phyloP scores from a whole-genome alignment of 2,329 filamentous ascomycete genomes.

The Neurospora sp. region DNA sequence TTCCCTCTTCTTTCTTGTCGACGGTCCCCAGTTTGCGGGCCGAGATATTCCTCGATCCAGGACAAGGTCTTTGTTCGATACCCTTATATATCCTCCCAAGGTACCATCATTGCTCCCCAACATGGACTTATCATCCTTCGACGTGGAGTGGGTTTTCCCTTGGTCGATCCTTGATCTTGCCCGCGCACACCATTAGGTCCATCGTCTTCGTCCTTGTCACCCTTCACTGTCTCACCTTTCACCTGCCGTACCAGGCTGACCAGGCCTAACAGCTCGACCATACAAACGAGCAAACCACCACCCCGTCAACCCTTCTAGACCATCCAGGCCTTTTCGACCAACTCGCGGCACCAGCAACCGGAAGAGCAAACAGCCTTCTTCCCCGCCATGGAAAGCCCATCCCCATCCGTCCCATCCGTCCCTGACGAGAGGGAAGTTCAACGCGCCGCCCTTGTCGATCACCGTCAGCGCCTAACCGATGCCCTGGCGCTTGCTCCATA shows the following conservation, averaged over 20 bases:
- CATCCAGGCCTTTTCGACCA: conserved; percentile 6
- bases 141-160: neutral
- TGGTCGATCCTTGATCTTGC: neutral
- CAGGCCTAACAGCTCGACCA: neutral
- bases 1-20: neutral
- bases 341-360: conserved; percentile 2
- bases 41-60: neutral
- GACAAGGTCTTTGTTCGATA: neutral
- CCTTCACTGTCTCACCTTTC: neutral
- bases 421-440: conserved; percentile 26
- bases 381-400: conserved; percentile 19
- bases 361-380: neutral
- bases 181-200: neutral
- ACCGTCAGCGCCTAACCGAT: conserved; percentile 48
- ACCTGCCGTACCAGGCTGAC: neutral
- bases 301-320: conserved; percentile 7
- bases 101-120: neutral
- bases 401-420: conserved; percentile 15
- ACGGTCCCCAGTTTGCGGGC: neutral
- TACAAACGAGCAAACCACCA: neutral
- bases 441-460: conserved; percentile 37
- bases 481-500: conserved; percentile 43
- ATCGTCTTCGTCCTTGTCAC: neutral
- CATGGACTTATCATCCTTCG: neutral
- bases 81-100: neutral